Conservation (phyloP, 805 yeast genomes). For the Candida odintsovae region DNA sequence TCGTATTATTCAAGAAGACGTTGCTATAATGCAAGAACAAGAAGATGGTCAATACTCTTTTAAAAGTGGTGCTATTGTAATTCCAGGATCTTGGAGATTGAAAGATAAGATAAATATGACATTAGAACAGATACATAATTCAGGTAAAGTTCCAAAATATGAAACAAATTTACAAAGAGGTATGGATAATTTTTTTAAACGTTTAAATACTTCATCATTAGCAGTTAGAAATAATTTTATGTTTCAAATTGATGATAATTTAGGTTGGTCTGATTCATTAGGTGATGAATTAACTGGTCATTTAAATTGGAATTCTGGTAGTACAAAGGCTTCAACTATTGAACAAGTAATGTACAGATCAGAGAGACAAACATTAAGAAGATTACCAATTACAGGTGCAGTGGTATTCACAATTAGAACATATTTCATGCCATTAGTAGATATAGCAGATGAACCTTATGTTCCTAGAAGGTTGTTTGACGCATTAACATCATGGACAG, state of each 20-base stretch:
- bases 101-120: slow-evolving; percentile 54
- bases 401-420: slow-evolving; percentile 57
- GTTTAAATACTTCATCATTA: slow-evolving; percentile 53
- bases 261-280: slow-evolving; percentile 62
- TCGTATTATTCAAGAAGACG: slow-evolving; percentile 56
- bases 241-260: slow-evolving; percentile 54
- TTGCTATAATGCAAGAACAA: slow-evolving; percentile 60
- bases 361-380: slow-evolving; percentile 58
- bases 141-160: slow-evolving; percentile 66
- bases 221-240: slow-evolving; percentile 66
- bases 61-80: slow-evolving; percentile 55
- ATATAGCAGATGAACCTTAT: slow-evolving; percentile 53
- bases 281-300: slow-evolving; percentile 47
- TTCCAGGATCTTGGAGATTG: slow-evolving; percentile 69
- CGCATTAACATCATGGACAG: slow-evolving; percentile 55
- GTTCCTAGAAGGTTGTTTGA: slow-evolving; percentile 54
- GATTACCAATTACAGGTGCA: slow-evolving; percentile 56
- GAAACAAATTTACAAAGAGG: slow-evolving; percentile 51
- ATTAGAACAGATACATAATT: slow-evolving; percentile 51
- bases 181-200: slow-evolving; percentile 60
- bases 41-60: slow-evolving; percentile 51
- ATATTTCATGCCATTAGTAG: slow-evolving; percentile 49
- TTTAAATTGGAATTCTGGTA: slow-evolving; percentile 64
- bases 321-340: slow-evolving; percentile 36
- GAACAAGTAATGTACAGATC: slow-evolving; percentile 50